Evolutionary conservation across 495 filamentous ascomycete genomes (phyloP), one percentile per base, ranked within the genome.

Genomic region (Hyaloscypha finlandica): DNA sequence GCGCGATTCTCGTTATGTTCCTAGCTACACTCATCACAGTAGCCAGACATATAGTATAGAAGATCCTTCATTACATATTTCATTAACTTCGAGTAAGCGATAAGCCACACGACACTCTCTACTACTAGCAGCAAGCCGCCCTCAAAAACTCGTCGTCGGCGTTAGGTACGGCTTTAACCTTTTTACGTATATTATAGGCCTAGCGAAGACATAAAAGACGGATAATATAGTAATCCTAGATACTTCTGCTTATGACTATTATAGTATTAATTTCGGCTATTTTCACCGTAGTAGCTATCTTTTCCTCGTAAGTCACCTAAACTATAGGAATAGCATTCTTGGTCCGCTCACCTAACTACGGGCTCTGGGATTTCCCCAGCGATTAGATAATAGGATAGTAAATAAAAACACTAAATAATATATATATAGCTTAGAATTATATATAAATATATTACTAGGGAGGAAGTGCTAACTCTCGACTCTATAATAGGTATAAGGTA

Each of bases 21-120:
- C 69, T 83, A 8, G 78, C 75, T 22, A 72, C 79, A 3, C 78
- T 80, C 42, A 76, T 83, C 39, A 72, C 73, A 1, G 53, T 71
- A 11, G 75, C 75, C 6, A 78, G 78, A 8, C 64, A 54, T 29
- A 65, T 73, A 30, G 73, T 76, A 64, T 83, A 80, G 81, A 63
- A 64, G 22, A 76, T 82, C n/a, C 14, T 75, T 8, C 75, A 72
- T 55, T 81, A 76, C 62, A 39, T 73, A 2, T 32, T 81, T n/a
- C 78, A 82, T 63, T 76, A 80, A 52, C 12, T 62, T 39, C 65
- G 71, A n/a, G 54, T 73, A 22, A 72, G 48, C 14, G 29, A 63
- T 1, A 61, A 59, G 4, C 35, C 53, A 25, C 64, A 73, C 20
- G 71, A 75, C 61, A 73, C 64, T 20, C 25, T 77, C 16, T 70